Base-by-base conservation (phyloP, 2,329 filamentous ascomycete genomes). In the Colletotrichum limetticola region DNA sequence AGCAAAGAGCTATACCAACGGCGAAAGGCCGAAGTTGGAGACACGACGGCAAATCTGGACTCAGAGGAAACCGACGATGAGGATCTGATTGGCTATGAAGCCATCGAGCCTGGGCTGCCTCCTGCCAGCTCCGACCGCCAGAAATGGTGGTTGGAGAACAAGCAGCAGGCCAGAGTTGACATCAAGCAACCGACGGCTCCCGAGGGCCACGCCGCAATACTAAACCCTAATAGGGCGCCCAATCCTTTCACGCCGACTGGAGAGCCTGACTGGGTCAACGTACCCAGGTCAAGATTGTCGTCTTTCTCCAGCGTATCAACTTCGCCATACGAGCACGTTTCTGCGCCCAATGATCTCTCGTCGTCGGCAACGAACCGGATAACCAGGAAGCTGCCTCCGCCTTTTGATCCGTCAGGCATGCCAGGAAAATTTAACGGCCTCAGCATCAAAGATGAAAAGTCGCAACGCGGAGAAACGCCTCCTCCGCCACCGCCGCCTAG, bases 221-320 rank as follows among this genome's bases (percentile, higher is more conserved):
- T 94, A 26, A 98, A 98, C 80, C 90, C 92, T 1, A 88, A 90
- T 37, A 90, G 94, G 60, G 90, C 91, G 14, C 90, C 93, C 1
- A 98, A 98, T 78, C 97, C 97, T 0, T 98, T 97, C 80, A 88
- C 88, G 1, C 86, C 89, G 0, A 91, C 89, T 1, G 88, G 92
- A 37, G 94, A 97, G 80, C 90, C 92, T 11, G 95, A 98, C 78
- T 98, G 97, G 97, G 91, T 97, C 55, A 88, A 88, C 4, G 85
- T 92, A 6, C 87, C 90, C 26, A 84, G 89, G 37, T 83, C 89
- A 19, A 86, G 87, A 49, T 80, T 88, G 35, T 89, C 88, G 1
- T 85, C 88, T 0, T 85, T 86, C 74, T 89, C 87, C 2, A 90
- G 86, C 78, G 86, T 91, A 72, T 91, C 89, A 11, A 90, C 86